Conservation (phyloP, 1,284 basidiomycete species). For the Thelephora terrestris region DNA sequence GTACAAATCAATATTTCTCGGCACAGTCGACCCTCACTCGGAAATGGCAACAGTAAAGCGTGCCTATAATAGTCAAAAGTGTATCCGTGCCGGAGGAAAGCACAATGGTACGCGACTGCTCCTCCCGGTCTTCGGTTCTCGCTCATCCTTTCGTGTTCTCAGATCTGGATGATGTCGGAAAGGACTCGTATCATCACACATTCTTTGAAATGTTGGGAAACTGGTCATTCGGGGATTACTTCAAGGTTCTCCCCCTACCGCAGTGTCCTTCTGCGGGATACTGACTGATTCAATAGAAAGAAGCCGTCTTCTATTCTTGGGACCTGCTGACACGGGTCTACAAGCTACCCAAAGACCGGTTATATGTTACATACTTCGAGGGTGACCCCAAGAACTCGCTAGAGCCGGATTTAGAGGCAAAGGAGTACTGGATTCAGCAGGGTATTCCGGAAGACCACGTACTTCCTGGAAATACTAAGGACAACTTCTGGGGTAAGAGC, state of each 20-base stretch:
- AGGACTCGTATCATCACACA: constrained; percentile 94
- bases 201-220: constrained; percentile 99
- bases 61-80: constrained; percentile 95
- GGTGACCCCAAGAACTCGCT: constrained; percentile 84
- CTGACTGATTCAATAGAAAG: constrained; percentile 50
- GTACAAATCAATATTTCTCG: constrained; percentile 96
- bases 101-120: constrained; percentile 68
- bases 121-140: neutral
- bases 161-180: constrained; percentile 98
- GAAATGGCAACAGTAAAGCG: constrained; percentile 84
- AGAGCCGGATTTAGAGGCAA: constrained; percentile 82
- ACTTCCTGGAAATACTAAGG: constrained; percentile 89
- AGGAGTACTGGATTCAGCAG: constrained; percentile 77
- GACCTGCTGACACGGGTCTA: constrained; percentile 87
- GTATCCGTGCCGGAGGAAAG: constrained; percentile 96
- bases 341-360: constrained; percentile 78
- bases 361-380: constrained; percentile 98
- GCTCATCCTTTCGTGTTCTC: constrained; percentile 7
- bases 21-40: constrained; percentile 89
- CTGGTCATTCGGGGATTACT: constrained; percentile 99
- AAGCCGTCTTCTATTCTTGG: constrained; percentile 91
- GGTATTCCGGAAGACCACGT: constrained; percentile 89
- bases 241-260: constrained; percentile 59
- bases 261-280: neutral
- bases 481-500: constrained; percentile 94